These are phyloP conservation scores for Aspergillus tamarii DNA, from an alignment of 2,329 filamentous ascomycete species.

Conservation along the genomic window DNA sequence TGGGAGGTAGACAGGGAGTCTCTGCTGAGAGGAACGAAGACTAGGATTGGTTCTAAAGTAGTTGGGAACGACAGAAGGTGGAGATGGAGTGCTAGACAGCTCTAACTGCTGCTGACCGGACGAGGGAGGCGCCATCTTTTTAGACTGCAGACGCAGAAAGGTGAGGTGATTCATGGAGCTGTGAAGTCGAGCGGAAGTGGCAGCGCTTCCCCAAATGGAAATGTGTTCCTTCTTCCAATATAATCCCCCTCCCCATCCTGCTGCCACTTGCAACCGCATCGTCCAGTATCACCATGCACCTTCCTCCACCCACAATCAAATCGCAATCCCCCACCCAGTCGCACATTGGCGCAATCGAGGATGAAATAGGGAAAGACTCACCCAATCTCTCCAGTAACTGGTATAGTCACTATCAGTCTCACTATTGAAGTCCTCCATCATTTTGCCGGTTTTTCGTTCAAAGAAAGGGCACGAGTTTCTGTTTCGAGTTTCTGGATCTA, in stretches of 20 bases:
- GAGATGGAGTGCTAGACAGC: not conserved
- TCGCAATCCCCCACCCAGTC: conserved; percentile 10
- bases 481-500: conserved; percentile 6
- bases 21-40: not conserved
- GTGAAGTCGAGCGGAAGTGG: not conserved
- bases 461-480: not conserved
- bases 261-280: not conserved
- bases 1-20: not conserved
- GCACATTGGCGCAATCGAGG: conserved; percentile 17
- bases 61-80: not conserved
- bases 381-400: conserved; percentile 99
- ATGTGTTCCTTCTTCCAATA: not conserved
- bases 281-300: not conserved
- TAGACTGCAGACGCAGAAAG: not conserved
- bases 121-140: not conserved
- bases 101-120: not conserved
- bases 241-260: not conserved
- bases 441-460: conserved; percentile 17
- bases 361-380: conserved; percentile 56
- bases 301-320: conserved; percentile 14
- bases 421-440: conserved; percentile 96
- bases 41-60: not conserved
- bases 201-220: not conserved
- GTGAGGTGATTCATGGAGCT: not conserved
- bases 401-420: conserved; percentile 99